Conservation (phyloP, 1,139 yeast species). For the Hemisphaericaspora xylanilytica region DNA sequence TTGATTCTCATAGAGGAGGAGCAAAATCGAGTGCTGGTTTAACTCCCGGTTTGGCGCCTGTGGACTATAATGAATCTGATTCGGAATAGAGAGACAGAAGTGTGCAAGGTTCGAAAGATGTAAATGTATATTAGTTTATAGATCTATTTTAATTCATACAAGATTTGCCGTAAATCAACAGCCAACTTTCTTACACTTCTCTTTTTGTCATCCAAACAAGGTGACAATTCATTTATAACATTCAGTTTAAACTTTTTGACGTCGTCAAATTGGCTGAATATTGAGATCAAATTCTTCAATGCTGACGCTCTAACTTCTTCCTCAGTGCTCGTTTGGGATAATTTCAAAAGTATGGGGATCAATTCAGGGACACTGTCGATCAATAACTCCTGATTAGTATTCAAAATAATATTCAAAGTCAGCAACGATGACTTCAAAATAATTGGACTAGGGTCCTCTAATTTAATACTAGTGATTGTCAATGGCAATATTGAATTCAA, state of each 20-base stretch:
- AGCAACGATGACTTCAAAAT: slow-evolving; percentile 62
- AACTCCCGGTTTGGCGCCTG: slow-evolving; percentile 92
- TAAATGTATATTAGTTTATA: slow-evolving; percentile 5
- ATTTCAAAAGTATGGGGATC: slow-evolving; percentile 51
- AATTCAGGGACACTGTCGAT: slow-evolving; percentile 54
- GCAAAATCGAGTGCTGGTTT: slow-evolving; percentile 51
- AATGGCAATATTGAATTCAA: slow-evolving; percentile 66
- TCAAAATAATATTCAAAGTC: slow-evolving; percentile 52
- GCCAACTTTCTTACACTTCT: slow-evolving; percentile 74
- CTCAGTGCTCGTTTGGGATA: slow-evolving; percentile 31
- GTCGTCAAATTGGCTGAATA: slow-evolving; percentile 10
- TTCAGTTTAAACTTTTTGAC: slow-evolving; percentile 26
- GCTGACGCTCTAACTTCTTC: slow-evolving; percentile 46
- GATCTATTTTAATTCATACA: slow-evolving; percentile 47
- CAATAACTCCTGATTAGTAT: slow-evolving; percentile 49
- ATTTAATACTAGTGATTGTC: slow-evolving; percentile 60
- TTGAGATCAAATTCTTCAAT: slow-evolving; percentile 12
- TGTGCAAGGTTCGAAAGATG: neutral
- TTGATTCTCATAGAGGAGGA: slow-evolving; percentile 45
- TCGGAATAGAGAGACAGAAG: slow-evolving; percentile 36
- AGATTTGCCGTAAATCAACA: slow-evolving; percentile 74
- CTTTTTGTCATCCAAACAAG: slow-evolving; percentile 68
- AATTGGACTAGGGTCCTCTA: slow-evolving; percentile 25
- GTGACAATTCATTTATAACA: slow-evolving; percentile 48
- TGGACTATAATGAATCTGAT: slow-evolving; percentile 56